Base-by-base conservation (phyloP, 371 early-diverging fungal genomes). In the Mucor racemosus region DNA sequence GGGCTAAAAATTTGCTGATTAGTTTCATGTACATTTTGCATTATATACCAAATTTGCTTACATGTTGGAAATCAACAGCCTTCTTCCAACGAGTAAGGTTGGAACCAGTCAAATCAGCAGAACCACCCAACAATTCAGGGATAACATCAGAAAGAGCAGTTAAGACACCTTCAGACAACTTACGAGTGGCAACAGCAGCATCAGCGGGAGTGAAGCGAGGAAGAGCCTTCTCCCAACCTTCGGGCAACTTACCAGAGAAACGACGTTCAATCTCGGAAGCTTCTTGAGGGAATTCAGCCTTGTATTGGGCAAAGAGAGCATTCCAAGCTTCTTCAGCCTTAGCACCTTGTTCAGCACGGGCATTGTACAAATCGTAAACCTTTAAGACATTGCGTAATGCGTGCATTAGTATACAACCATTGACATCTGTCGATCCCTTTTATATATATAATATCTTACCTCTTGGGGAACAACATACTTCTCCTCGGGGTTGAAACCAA, bases 101-200 rank as follows among this genome's bases (percentile, higher is more conserved):
- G 58, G 99, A 99, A n/a, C 90, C 92, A 50, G 99, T 96, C 77
- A 99, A 84, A 84, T 99, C 99, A 34, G 99, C 99, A 48, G 98
- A 98, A n/a, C 99, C 99, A 73, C 99, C 94, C 66, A 99, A 76
- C 19, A 99, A 82, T 79, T 95, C 96, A 7, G 96, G 94, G 40
- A 96, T 42, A 31, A 81, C 70, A 33, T 89, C 86, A 11, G 94
- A 92, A 53, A 99, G 73, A 54, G 90, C 89, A 78, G 94, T 94
- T 62, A 99, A 73, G 50, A 94, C 92, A 60, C 72, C 80, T 76
- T 95, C 93, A 13, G 93, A 94, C 59, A 91, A 80, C 80, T 97
- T 97, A 69, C 93, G 90, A n/a, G 98, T 96, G 17, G 98, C 97
- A 48, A 90, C 84, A n/a, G 94, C 69, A 60, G 91, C 76, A 72